Evolutionary conservation across 2,329 filamentous ascomycete genomes (phyloP), one percentile per base, ranked within the genome.

Genomic region (Colletotrichum sp.): DNA sequence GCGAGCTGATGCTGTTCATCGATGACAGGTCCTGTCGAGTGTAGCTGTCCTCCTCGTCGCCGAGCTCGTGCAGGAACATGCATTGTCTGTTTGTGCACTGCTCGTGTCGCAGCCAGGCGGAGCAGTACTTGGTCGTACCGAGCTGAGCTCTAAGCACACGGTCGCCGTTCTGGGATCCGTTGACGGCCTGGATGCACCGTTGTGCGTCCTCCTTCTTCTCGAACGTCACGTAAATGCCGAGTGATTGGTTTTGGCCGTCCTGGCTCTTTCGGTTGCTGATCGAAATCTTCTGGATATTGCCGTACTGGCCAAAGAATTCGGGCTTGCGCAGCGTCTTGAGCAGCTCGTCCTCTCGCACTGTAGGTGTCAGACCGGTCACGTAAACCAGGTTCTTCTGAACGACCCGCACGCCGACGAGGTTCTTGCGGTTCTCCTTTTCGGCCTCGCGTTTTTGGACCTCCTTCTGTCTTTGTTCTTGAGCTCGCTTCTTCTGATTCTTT

Each of bases 311-410:
- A 81, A 99, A 99, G 83, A 98, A 99, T 81, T 98, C 94, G 65
- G 93, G 92, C 77, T 96, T 96, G 72, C 97, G 93, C 62, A 99
- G 88, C 0, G 96, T 98, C 84, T 96, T 95, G 62, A 98, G 90
- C 5, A 99, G 89, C 80, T 96, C 95, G 83, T 98, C 96, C 85
- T 99, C 97, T 78, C 95, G 94, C 77, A 97, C 95, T 38, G 94
- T 96, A 15, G 97, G 97, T 77, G 95, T 97, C 30, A 99, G 89
- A 66, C 97, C 97, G 43, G 97, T 98, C 78, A 99, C 96, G 84
- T 99, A 99, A 78, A 99, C 97, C 61, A 99, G 91, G 83, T 99
- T 99, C 88, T 98, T 98, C 86, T 99, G 97, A 55, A 98, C 95
- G 60, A 99, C 97, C 65, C 97, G 93, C 65, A 99, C 95, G 73